Conservation (phyloP, 2,329 filamentous ascomycete genomes). For the Talaromyces atroroseus region DNA sequence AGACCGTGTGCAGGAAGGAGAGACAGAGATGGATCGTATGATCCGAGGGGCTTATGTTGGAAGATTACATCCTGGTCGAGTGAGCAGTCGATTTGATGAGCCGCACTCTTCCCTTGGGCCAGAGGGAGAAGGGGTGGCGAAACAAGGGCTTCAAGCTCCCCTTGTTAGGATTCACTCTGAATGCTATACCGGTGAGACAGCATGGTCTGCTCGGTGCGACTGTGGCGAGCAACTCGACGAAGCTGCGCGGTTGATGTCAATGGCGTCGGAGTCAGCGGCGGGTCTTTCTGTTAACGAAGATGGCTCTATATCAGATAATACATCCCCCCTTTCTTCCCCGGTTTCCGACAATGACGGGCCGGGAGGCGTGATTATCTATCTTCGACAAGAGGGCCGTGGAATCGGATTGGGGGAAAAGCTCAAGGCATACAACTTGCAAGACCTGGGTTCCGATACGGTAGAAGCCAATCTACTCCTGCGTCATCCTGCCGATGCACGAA, state of each 20-base stretch:
- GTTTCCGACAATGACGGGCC: conserved; percentile 41
- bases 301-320: conserved; percentile 20
- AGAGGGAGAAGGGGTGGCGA: not conserved
- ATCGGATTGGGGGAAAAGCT: conserved; percentile 94
- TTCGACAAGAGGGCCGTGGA: conserved; percentile 91
- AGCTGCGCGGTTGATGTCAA: conserved; percentile 85
- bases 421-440: conserved; percentile 96
- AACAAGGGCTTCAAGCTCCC: conserved; percentile 44
- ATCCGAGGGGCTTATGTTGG: conserved; percentile 90
- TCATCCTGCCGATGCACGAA: conserved; percentile 89
- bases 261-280: conserved; percentile 43
- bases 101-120: conserved; percentile 13
- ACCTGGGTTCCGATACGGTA: conserved; percentile 94
- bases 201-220: conserved; percentile 96
- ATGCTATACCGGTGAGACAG: conserved; percentile 97
- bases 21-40: conserved; percentile 63
- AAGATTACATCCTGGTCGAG: conserved; percentile 76
- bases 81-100: conserved; percentile 61
- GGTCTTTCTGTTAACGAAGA: conserved; percentile 8
- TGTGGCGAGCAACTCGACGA: conserved; percentile 97
- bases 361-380: conserved; percentile 89
- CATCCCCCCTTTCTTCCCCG: conserved; percentile 32
- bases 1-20: conserved; percentile 38
- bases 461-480: conserved; percentile 87
- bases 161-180: conserved; percentile 95